phyloP scores from a whole-genome alignment of 148 eudicot species.

The Chenopodium suecicum region DNA sequence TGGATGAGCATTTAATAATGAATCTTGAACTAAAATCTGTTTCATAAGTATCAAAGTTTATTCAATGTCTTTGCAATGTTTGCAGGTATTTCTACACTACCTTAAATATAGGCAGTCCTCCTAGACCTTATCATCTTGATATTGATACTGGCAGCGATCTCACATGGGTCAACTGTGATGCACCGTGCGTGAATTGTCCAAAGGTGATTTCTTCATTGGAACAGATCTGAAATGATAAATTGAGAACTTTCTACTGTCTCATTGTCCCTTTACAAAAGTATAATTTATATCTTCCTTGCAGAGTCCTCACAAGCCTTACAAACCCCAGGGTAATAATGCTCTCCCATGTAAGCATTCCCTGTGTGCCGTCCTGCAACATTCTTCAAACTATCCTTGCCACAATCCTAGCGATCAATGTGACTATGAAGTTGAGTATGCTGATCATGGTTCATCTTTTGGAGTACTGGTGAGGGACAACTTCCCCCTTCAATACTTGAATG shows the following conservation, averaged over 20 bases:
- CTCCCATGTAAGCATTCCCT: slow-evolving; percentile 59
- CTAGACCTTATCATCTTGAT: slow-evolving; percentile 66
- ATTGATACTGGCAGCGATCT: slow-evolving; percentile 93
- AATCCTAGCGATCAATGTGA: slow-evolving; percentile 76
- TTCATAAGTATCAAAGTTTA: slow-evolving; percentile 4
- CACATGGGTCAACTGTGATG: slow-evolving; percentile 93
- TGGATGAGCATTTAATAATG: not conserved
- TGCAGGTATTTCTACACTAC: slow-evolving; percentile 71
- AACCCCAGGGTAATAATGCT: slow-evolving; percentile 53
- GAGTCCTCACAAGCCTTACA: slow-evolving; percentile 85
- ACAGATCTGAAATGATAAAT: not conserved
- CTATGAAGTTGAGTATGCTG: slow-evolving; percentile 83
- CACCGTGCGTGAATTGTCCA: slow-evolving; percentile 71
- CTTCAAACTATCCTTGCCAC: slow-evolving; percentile 43
- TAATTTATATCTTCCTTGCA: slow-evolving; percentile 25
- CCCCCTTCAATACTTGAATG: slow-evolving; percentile 51
- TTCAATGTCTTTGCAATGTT: not conserved
- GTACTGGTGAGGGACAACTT: slow-evolving; percentile 66
- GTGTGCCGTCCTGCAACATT: slow-evolving; percentile 55
- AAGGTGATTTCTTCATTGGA: slow-evolving; percentile 43
- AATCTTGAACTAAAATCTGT: not conserved
- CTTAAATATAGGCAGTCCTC: slow-evolving; percentile 58
- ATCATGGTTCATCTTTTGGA: slow-evolving; percentile 77
- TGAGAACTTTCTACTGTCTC: not conserved
- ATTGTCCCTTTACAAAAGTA: not conserved